Conservation (phyloP, 176 grass and related monocot genomes). For the Calamus simplicifolius region DNA sequence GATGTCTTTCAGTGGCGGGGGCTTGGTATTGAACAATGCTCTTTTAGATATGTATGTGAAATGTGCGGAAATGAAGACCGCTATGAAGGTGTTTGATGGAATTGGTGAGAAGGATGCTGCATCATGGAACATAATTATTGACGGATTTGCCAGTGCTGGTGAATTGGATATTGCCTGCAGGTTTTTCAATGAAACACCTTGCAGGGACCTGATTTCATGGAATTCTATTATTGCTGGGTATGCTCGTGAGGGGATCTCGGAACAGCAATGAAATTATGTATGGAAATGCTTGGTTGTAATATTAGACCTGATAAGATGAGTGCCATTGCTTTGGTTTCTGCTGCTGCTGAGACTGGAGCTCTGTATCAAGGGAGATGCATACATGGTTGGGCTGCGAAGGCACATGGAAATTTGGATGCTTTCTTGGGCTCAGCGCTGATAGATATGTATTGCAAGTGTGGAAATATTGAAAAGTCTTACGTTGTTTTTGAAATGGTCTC, state of each 20-base stretch:
- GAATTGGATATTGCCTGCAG: conserved; percentile 33
- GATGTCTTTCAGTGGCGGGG: background rate
- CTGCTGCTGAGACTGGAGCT: conserved; percentile 13
- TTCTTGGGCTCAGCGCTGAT: conserved; percentile 45
- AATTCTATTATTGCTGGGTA: conserved; percentile 37
- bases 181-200: conserved; percentile 30
- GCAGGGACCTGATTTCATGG: conserved; percentile 43
- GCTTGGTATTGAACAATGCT: conserved; percentile 40
- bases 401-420: conserved; percentile 24
- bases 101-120: conserved; percentile 22
- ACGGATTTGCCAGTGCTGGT: conserved; percentile 27
- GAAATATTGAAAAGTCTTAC: conserved; percentile 23
- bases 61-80: conserved; percentile 32
- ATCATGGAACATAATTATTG: conserved; percentile 48
- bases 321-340: conserved; percentile 31
- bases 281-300: conserved; percentile 18
- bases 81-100: conserved; percentile 22
- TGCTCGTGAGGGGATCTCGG: conserved; percentile 16
- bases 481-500: conserved; percentile 26
- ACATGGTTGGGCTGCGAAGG: conserved; percentile 37
- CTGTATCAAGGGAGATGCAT: conserved; percentile 27
- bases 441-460: conserved; percentile 54
- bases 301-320: conserved; percentile 36
- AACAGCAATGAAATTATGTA: conserved; percentile 15
- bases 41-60: conserved; percentile 52